phyloP scores from a whole-genome alignment of 768 basidiomycete species.

The Auriscalpium vulgare region DNA sequence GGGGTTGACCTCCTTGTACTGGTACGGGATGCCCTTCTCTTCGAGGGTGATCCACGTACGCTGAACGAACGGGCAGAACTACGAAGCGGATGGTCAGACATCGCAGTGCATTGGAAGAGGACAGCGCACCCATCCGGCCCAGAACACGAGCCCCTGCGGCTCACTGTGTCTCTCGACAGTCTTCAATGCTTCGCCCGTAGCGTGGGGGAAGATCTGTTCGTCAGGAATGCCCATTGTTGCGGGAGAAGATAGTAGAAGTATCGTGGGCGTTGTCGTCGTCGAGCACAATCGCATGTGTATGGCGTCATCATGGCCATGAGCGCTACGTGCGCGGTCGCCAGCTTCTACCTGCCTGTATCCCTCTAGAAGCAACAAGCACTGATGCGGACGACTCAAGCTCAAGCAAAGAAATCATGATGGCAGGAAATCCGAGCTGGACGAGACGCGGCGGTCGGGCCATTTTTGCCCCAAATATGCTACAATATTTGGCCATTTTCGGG shows the following conservation, averaged over 20 bases:
- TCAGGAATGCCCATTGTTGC: constrained; percentile 36
- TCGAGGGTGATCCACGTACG: constrained; percentile 62
- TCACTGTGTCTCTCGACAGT: constrained; percentile 45
- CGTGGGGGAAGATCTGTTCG: constrained; percentile 46
- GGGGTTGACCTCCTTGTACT: constrained; percentile 60
- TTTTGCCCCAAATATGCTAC: too few relatives aligned
- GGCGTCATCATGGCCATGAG: too few relatives aligned
- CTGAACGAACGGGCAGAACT: constrained; percentile 55
- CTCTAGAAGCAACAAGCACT: too few relatives aligned
- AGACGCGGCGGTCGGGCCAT: too few relatives aligned
- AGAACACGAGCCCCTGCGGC: constrained; percentile 49
- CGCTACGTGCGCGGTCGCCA: too few relatives aligned
- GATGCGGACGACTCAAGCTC: too few relatives aligned
- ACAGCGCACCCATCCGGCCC: constrained; percentile 46
- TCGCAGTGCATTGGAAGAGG: not conserved
- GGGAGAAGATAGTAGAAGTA: not conserved
- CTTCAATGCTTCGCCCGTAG: constrained; percentile 46
- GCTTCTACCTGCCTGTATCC: too few relatives aligned
- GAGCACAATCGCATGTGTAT: too few relatives aligned
- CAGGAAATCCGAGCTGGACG: too few relatives aligned
- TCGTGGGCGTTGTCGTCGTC: not conserved
- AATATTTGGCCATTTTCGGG: too few relatives aligned
- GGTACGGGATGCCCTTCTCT: constrained; percentile 58
- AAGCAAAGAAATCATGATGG: too few relatives aligned
- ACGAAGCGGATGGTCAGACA: not conserved